Evolutionary conservation across 192 early-diverging fungal genomes (phyloP), one percentile per base, ranked within the genome.

Genomic region (Anaeromyces robustus): DNA sequence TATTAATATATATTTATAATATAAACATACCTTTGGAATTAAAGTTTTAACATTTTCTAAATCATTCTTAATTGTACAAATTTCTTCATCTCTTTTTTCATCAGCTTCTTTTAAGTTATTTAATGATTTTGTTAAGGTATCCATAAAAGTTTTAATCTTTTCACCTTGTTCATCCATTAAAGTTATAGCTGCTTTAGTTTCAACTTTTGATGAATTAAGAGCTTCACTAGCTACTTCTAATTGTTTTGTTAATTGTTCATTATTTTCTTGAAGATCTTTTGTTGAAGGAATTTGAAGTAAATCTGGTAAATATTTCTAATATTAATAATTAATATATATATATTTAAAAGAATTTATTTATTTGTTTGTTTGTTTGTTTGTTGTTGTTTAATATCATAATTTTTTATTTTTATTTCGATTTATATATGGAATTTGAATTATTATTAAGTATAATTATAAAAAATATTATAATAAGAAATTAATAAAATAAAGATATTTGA

Each of bases 1-100:
- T 31, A 78, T 26, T 29, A 41, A 29, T 37, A 52, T 14, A 39
- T 78, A 80, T 12, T 30, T 82, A n/a, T n/a, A n/a, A n/a, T n/a
- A n/a, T n/a, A n/a, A n/a, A n/a, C n/a, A n/a, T 86, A 94, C 94
- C 89, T 92, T 90, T 30, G 94, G 94, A 32, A 96, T 88, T 84
- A 92, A 88, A n/a, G 83, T 86, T 78, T 89, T 90, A 37, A 96
- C 89, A 43, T 85, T 81, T 13, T 96, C 92, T 29, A 96, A 84
- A 59, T 96, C 94, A 81, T 84, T 84, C 83, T 95, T 92, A 79
- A 98, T 87, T 77, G 86, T 86, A 80, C 90, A 88, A 29, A 94
- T 84, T 77, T 94, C 92, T 26, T 92, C 84, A 18, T 93, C 93
- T 31, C 92, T 82, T 81, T 89, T 87, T 30, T 85, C 86, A 78